Conservation (phyloP, 768 basidiomycete species). For the Hygrophorus russula region DNA sequence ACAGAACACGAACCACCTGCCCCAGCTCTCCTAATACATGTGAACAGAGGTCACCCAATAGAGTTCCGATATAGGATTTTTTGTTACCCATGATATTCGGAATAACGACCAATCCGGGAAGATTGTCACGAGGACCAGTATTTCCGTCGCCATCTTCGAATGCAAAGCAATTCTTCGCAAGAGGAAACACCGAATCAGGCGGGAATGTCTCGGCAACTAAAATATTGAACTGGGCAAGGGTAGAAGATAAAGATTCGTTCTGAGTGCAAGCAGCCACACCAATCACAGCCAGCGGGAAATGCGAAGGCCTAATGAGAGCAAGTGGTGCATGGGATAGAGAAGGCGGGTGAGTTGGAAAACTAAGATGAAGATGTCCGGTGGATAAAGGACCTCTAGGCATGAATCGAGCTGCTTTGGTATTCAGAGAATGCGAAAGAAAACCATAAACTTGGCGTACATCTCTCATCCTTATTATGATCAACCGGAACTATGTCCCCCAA, state of each 20-base stretch:
- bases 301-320: conserved; percentile 65
- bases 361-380: conserved; percentile 72
- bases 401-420: conserved; percentile 49
- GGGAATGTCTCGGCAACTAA: conserved; percentile 58
- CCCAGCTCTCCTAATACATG: conserved; percentile 81
- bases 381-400: conserved; percentile 60
- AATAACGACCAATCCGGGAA: conserved; percentile 63
- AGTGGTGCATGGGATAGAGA: conserved; percentile 58
- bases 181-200: conserved; percentile 54
- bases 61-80: conserved; percentile 75
- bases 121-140: conserved; percentile 41
- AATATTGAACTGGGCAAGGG: conserved; percentile 57
- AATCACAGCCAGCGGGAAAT: conserved; percentile 80
- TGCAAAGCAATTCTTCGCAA: conserved; percentile 74
- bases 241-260: conserved; percentile 37
- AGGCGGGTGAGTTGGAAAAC: conserved; percentile 65
- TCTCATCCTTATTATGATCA: conserved; percentile 52
- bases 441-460: conserved; percentile 34
- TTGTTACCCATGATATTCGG: conserved; percentile 84
- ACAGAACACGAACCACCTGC: conserved; percentile 48
- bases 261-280: conserved; percentile 64
- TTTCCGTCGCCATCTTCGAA: conserved; percentile 69
- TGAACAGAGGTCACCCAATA: conserved; percentile 84
- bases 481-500: conserved; percentile 74
- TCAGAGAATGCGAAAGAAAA: conserved; percentile 5